Conservation (phyloP, 2,329 filamentous ascomycete genomes). For the Aspergillus fischeri region DNA sequence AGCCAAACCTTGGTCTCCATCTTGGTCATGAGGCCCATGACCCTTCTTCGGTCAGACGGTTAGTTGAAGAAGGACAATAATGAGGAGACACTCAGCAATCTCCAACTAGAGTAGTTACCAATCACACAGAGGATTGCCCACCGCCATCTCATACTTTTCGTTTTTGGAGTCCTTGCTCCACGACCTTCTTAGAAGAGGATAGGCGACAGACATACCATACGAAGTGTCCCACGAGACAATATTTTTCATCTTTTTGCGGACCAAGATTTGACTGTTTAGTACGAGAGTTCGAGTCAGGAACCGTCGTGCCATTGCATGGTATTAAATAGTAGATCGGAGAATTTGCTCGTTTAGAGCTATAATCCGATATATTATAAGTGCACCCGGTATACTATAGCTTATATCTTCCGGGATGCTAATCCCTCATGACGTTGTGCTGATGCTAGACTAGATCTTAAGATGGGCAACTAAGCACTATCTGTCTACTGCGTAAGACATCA, state of each 20-base stretch:
- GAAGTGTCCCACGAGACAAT: neutral
- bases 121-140: neutral
- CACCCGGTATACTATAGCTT: neutral
- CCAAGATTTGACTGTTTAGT: conserved; percentile 16
- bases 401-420: neutral
- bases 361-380: neutral
- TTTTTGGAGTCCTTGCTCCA: neutral
- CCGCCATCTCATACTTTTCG: neutral
- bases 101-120: neutral
- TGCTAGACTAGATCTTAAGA: neutral
- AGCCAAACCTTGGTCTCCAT: neutral
- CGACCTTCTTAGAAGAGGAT: no score
- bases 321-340: neutral
- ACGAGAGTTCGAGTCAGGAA: conserved; percentile 11
- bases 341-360: neutral
- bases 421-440: neutral
- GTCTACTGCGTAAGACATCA: neutral
- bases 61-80: neutral
- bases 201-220: no score
- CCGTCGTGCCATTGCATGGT: neutral
- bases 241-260: conserved; percentile 17
- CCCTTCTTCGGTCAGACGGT: neutral
- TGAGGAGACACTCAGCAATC: neutral
- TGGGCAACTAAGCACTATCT: neutral
- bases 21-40: neutral